Percentiles rank a stretch among this genome's conserved stretches.
These are phyloP conservation scores for Penicillium waksmanii DNA, from an alignment of 495 filamentous ascomycete genomes.

Conservation along the genomic window DNA sequence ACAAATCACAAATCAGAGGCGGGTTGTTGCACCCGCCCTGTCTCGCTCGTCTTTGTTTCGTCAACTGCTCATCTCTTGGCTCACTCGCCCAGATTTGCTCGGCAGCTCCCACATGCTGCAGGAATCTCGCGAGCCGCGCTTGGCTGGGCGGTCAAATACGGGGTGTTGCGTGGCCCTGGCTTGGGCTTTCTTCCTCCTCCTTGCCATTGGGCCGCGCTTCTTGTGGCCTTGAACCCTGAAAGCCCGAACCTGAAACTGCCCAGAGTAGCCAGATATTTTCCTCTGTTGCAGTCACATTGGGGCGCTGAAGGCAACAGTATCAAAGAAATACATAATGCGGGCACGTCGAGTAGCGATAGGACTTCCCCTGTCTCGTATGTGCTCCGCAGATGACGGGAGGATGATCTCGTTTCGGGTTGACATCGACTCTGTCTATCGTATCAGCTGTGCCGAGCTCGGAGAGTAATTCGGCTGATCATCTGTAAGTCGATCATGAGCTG, in stretches of 20 bases:
- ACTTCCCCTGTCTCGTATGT: neutral
- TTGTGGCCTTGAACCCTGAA: slow-evolving; percentile 1
- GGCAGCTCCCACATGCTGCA: slow-evolving; percentile 10
- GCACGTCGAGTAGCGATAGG: neutral
- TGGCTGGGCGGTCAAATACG: slow-evolving; percentile 16
- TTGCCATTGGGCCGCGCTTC: slow-evolving; percentile 1
- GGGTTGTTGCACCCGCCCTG: neutral
- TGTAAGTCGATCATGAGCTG: slow-evolving; percentile 6
- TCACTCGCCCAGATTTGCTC: slow-evolving; percentile 1
- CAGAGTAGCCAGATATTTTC: neutral
- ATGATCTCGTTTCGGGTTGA: neutral
- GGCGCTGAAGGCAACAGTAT: neutral
- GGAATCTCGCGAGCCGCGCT: slow-evolving; percentile 5
- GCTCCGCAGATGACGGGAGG: neutral
- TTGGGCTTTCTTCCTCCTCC: slow-evolving; percentile 1
- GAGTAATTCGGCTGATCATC: neutral
- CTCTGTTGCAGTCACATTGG: neutral
- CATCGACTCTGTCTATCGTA: neutral
- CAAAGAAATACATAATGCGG: neutral
- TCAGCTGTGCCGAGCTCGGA: neutral
- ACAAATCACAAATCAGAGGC: neutral
- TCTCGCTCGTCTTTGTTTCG: neutral
- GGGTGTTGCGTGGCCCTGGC: slow-evolving; percentile 12
- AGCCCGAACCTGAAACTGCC: slow-evolving; percentile 4
- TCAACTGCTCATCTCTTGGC: slow-evolving; percentile 4